Evolutionary conservation across 2,329 filamentous ascomycete species (phyloP).

Genomic region (Clonostachys byssicola): DNA sequence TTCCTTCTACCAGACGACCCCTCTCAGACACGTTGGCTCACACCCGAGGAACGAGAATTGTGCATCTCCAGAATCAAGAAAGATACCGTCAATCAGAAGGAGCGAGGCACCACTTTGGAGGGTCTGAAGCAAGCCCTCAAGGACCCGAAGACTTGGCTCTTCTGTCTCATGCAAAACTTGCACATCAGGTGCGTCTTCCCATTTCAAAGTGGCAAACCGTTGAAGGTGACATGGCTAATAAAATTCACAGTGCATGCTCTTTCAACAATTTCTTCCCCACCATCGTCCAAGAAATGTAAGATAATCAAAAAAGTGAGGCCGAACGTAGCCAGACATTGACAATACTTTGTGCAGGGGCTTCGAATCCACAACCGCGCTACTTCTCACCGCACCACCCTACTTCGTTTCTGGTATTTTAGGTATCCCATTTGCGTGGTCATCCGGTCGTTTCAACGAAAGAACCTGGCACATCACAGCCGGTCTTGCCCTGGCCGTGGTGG

Average conservation of each 20-base stretch:
- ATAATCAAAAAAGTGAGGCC: slow-evolving; percentile 30
- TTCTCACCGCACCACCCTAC: slow-evolving; percentile 18
- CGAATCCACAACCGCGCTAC: slow-evolving; percentile 9
- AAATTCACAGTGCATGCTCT: slow-evolving; percentile 2
- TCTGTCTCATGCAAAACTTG: slow-evolving; percentile 46
- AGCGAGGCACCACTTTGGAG: slow-evolving; percentile 29
- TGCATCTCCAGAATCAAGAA: slow-evolving; percentile 34
- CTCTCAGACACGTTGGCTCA: slow-evolving; percentile 34
- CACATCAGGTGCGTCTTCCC: slow-evolving; percentile 31
- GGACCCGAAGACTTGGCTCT: slow-evolving; percentile 43
- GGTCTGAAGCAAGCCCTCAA: slow-evolving; percentile 36
- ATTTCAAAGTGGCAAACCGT: slow-evolving; percentile 26
- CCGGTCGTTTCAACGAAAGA: slow-evolving; percentile 9
- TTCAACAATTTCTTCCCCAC: slow-evolving; percentile 14
- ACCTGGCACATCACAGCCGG: slow-evolving; percentile 7
- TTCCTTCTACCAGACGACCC: slow-evolving; percentile 28
- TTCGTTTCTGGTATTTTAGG: slow-evolving; percentile 12
- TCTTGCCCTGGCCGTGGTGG: slow-evolving; percentile 9
- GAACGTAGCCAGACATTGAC: slow-evolving; percentile 11
- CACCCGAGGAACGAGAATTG: slow-evolving; percentile 35
- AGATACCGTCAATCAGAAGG: slow-evolving; percentile 38
- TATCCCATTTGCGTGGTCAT: slow-evolving; percentile 9
- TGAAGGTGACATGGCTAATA: slow-evolving; percentile 23
- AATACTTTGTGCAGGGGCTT: slow-evolving; percentile 11
- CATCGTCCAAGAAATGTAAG: slow-evolving; percentile 11